phyloP scores from a whole-genome alignment of 495 filamentous ascomycete genomes.

The Penicillium paradoxum region DNA sequence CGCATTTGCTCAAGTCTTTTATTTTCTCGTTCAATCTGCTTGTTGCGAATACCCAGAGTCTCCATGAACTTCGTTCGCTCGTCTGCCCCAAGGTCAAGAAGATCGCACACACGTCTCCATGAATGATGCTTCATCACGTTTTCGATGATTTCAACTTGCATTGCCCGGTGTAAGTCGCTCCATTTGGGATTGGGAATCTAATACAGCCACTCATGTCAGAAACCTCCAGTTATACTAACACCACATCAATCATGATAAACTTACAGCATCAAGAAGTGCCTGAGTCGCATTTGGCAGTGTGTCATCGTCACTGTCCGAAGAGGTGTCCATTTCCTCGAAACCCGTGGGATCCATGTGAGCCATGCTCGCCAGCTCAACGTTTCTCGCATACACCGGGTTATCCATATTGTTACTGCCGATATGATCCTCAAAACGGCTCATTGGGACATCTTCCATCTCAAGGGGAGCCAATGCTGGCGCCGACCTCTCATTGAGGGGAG shows the following conservation, averaged over 20 bases:
- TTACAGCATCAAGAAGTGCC: constrained; percentile 12
- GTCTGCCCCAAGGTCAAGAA: constrained; percentile 24
- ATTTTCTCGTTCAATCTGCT: constrained; percentile 27
- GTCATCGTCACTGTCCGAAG: constrained; percentile 24
- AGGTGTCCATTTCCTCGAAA: constrained; percentile 9
- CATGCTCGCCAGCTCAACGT: constrained; percentile 29
- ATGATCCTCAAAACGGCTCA: constrained; percentile 22
- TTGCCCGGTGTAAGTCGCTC: constrained; percentile 27
- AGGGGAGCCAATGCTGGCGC: background rate
- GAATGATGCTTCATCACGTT: constrained; percentile 23
- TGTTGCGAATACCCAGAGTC: constrained; percentile 16
- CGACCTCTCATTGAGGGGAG: background rate
- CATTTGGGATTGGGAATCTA: constrained; percentile 23
- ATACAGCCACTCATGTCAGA: background rate
- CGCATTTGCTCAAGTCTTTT: constrained; percentile 26
- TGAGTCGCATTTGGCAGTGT: constrained; percentile 2
- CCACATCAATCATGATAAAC: background rate
- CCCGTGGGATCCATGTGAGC: background rate
- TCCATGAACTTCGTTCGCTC: constrained; percentile 16
- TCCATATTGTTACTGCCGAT: constrained; percentile 31
- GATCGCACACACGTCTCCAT: constrained; percentile 12
- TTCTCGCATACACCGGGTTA: constrained; percentile 33
- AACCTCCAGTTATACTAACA: background rate
- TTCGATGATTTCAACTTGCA: constrained; percentile 35
- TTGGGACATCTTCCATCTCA: constrained; percentile 9